Base-by-base conservation (phyloP, 106 monocot species). In the Dendrobium catenatum region DNA sequence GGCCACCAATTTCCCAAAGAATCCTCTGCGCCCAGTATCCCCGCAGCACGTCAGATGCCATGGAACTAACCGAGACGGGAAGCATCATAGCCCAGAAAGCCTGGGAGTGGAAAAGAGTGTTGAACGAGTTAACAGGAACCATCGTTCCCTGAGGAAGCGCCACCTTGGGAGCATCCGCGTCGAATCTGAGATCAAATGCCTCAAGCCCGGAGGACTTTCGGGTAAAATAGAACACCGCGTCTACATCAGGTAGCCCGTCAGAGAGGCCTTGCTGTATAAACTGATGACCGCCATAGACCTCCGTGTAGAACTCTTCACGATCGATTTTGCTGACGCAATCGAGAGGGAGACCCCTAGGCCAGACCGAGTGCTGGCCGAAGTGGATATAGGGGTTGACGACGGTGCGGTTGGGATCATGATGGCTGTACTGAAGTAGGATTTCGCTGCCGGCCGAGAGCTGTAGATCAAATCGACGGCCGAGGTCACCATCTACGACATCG, bases 201-300 rank as follows among this genome's bases (percentile, higher is more conserved):
- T 89, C 93, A 8, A 89, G 47, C 3, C 77, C 79, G 0, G 91
- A 89, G 2, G 95, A 88, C 85, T 99, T 99, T 7, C 98, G 81
- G n/a, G 98, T 95, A 82, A 90, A 91, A 79, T 99, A 99, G 86
- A 99, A 99, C 6, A 95, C 89, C 3, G 98, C 86, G 55, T 99
- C 95, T 2, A 99, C 91, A 78, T 99, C 98, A 0, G 95, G 98
- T 73, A 99, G 82, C 2, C 98, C 98, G 59, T 99, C 85, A 9
- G 98, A 99, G 31, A 99, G 74, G 1, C 98, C 98, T 79, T 99
- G 95, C 89, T 99, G 98, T 70, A 99, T 95, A 87, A 91, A 99
- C 79, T 99, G 95, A 84, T 77, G 78, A 33, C 98, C 93, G 24
- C 93, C 75, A 72, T 85, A 88, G 26, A 99, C 81, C 88, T 99